Percentiles rank a stretch among this genome's conserved stretches.
phyloP scores from a whole-genome alignment of 768 basidiomycete genomes.

The Leccinum disarticulatum region DNA sequence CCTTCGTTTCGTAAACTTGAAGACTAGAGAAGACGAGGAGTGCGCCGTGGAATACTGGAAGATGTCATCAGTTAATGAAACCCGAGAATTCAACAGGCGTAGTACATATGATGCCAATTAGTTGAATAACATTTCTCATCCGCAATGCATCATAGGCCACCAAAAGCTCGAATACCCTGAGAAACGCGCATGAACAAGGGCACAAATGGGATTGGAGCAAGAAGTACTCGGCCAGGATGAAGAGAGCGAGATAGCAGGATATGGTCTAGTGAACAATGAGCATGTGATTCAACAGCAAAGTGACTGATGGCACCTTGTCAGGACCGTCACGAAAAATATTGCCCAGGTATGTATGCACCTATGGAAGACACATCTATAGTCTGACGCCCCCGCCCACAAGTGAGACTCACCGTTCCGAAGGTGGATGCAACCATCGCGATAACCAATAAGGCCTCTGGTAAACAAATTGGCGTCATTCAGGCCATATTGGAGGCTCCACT shows the following conservation, averaged over 20 bases:
- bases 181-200: constrained; percentile 4
- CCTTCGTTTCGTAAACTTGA: constrained; percentile 73
- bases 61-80: constrained; percentile 4
- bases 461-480: constrained; percentile 1
- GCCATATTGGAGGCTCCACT: constrained; percentile 34
- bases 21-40: constrained; percentile 73
- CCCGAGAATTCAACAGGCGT: constrained; percentile 3
- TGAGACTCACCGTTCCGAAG: constrained; percentile 56
- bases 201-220: not conserved
- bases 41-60: constrained; percentile 65
- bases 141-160: constrained; percentile 85
- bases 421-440: constrained; percentile 72
- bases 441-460: constrained; percentile 71
- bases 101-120: constrained; percentile 70
- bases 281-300: not conserved
- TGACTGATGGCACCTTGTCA: constrained; percentile 50
- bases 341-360: constrained; percentile 48
- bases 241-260: constrained; percentile 83
- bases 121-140: constrained; percentile 74
- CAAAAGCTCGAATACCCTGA: constrained; percentile 75
- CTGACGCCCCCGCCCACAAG: not conserved
- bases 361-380: constrained; percentile 8
- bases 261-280: constrained; percentile 51
- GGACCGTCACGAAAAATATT: constrained; percentile 16
- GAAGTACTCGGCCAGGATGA: constrained; percentile 76